Evolutionary conservation across 2,329 filamentous ascomycete species (phyloP), one percentile per base, ranked within the genome.

Genomic region (Colletotrichum sp.): DNA sequence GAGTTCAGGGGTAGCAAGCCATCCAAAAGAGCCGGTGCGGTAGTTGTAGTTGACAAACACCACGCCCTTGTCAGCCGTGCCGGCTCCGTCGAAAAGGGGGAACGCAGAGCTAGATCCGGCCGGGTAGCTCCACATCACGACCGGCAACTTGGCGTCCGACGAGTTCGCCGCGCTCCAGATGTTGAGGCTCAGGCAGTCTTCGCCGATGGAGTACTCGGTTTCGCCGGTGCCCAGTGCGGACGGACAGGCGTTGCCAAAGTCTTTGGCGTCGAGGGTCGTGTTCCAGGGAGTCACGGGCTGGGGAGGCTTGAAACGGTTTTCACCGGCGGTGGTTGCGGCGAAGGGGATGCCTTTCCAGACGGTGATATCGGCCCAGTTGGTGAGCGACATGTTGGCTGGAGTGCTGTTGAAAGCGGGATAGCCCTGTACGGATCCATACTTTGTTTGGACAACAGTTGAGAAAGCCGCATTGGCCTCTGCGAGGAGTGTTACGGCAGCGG

Each of bases 151-250:
- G 15, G 78, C 78, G 13, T 75, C 60, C 2, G 78, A 77, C 12
- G 78, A 79, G 59, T 79, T 80, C 30, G 81, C 82, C 2, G 80
- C 78, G 12, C 80, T 82, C 82, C 81, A 84, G 65, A 84, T 78
- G 71, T 84, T 84, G 44, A 84, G 77, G 65, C 81, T 82, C 44
- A 84, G 78, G 66, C 83, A 84, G 76, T 84, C 82, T 57, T 84
- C 82, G 72, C 77, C 78, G 16, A 79, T 78, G 34, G n/a, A 77
- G 57, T 67, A 67, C 2, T 30, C 39, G 26, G 24, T 26, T 15
- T n/a, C 28, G n/a, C n/a, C 39, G 26, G 34, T 28, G 64, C 21
- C 21, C 21, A 67, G 34, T 24, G 55, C 55, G 2, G 55, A 28
- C 3, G 55, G 55, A 2, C 55, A 59, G 5, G 55, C 55, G 55